phyloP scores from a whole-genome alignment of 306 rosid species.

The Gillenia trifoliata region DNA sequence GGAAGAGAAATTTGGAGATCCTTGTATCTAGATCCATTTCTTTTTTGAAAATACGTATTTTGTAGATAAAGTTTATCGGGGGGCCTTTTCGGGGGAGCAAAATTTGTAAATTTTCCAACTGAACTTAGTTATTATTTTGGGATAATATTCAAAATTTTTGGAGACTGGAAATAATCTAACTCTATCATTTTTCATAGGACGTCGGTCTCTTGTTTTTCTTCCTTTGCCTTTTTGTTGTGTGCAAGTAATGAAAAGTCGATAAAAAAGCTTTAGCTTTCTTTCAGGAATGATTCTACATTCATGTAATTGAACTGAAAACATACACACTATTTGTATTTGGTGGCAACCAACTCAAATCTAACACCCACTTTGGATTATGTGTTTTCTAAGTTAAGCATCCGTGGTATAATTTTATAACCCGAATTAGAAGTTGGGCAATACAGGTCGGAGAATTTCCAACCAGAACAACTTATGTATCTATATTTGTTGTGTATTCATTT shows the following conservation, averaged over 20 bases:
- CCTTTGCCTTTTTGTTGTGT: not conserved
- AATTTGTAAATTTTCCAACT: conserved; percentile 38
- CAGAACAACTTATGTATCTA: too few relatives aligned
- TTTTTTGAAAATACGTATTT: conserved; percentile 18
- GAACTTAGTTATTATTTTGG: conserved; percentile 28
- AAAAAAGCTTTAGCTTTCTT: not conserved
- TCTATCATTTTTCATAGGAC: not conserved
- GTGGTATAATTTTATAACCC: not conserved
- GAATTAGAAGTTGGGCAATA: not conserved
- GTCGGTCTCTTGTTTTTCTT: not conserved
- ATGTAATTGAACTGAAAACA: not conserved
- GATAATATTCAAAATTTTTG: conserved; percentile 27
- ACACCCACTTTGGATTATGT: not conserved
- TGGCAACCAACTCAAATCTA: not conserved
- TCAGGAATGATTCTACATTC: not conserved
- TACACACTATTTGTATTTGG: not conserved
- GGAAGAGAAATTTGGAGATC: conserved; percentile 19
- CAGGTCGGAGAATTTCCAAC: not conserved
- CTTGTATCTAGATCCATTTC: conserved; percentile 11
- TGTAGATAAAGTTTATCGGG: conserved; percentile 41
- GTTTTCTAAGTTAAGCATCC: not conserved
- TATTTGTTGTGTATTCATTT: not conserved
- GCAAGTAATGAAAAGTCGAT: not conserved
- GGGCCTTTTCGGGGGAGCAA: conserved; percentile 30
- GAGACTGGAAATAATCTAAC: conserved; percentile 18